A percentile compares a stretch with the other conserved stretches of the same genome.
Conservation (phyloP, 768 basidiomycete species). For the Rhodotorula babjevae region DNA sequence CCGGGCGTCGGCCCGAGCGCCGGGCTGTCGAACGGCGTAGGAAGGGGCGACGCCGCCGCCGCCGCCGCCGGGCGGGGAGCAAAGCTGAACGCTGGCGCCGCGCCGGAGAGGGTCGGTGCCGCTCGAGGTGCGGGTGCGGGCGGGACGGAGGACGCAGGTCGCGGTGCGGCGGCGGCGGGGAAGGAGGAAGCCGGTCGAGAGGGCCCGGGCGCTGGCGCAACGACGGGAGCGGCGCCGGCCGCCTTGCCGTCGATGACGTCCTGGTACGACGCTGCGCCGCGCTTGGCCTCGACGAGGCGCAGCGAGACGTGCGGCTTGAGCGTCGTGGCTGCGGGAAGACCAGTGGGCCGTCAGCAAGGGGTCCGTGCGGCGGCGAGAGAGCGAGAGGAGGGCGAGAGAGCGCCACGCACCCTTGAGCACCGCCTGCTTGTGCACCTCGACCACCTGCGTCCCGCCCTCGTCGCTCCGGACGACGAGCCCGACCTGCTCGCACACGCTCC, state of each 20-base stretch:
- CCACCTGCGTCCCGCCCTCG: constrained; percentile 23
- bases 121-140: constrained; percentile 17
- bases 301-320: constrained; percentile 42
- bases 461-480: constrained; percentile 40
- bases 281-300: constrained; percentile 45
- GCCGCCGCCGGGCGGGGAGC: neutral
- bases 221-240: constrained; percentile 29
- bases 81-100: constrained; percentile 5
- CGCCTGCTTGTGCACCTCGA: constrained; percentile 33
- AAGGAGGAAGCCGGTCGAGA: constrained; percentile 46
- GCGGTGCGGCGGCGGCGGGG: constrained; percentile 35
- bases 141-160: too few species aligned
- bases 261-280: constrained; percentile 40
- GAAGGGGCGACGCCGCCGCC: constrained; percentile 9
- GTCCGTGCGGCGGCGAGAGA: neutral
- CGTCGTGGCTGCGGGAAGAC: constrained; percentile 41
- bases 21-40: constrained; percentile 2
- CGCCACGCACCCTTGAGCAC: constrained; percentile 32
- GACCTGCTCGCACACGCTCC: constrained; percentile 43
- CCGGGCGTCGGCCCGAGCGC: neutral
- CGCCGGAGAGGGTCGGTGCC: neutral
- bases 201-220: constrained; percentile 26
- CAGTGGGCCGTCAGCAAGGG: too few species aligned
- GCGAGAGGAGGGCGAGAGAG: neutral
- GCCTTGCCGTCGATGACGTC: constrained; percentile 46